These are phyloP conservation scores for Anisogramma anomala DNA, from an alignment of 2,329 filamentous ascomycete species.

Conservation along the genomic window DNA sequence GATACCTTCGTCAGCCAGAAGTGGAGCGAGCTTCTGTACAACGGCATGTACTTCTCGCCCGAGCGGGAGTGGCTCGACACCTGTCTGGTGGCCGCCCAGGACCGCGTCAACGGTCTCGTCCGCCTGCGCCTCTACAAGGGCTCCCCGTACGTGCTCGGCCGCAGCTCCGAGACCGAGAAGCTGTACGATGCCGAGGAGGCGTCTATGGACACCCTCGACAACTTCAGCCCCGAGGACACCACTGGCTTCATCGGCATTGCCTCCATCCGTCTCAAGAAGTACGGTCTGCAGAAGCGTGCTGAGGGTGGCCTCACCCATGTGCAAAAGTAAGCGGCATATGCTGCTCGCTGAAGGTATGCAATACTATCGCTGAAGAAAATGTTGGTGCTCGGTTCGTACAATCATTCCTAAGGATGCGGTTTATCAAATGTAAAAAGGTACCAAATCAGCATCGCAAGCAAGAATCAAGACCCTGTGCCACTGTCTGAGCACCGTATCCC, in stretches of 20 bases:
- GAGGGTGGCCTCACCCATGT: slow-evolving; percentile 12
- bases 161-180: slow-evolving; percentile 34
- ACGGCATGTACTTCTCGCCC: slow-evolving; percentile 41
- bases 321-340: slow-evolving; percentile 2
- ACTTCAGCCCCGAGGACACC: slow-evolving; percentile 16
- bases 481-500: no score
- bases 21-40: slow-evolving; percentile 35
- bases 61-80: slow-evolving; percentile 49
- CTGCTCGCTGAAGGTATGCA: not conserved
- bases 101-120: slow-evolving; percentile 29
- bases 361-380: no score
- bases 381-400: no score
- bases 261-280: slow-evolving; percentile 37
- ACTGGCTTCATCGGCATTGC: slow-evolving; percentile 41
- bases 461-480: no score
- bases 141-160: slow-evolving; percentile 33
- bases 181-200: slow-evolving; percentile 39
- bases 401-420: no score
- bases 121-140: slow-evolving; percentile 30
- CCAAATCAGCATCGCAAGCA: no score
- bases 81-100: slow-evolving; percentile 49
- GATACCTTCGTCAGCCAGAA: slow-evolving; percentile 45
- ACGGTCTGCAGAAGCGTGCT: slow-evolving; percentile 19
- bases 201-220: slow-evolving; percentile 28
- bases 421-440: no score